Evolutionary conservation across 352 stramenopile species (phyloP), one percentile per base, ranked within the genome.

Genomic region (Phytophthora multivora): DNA sequence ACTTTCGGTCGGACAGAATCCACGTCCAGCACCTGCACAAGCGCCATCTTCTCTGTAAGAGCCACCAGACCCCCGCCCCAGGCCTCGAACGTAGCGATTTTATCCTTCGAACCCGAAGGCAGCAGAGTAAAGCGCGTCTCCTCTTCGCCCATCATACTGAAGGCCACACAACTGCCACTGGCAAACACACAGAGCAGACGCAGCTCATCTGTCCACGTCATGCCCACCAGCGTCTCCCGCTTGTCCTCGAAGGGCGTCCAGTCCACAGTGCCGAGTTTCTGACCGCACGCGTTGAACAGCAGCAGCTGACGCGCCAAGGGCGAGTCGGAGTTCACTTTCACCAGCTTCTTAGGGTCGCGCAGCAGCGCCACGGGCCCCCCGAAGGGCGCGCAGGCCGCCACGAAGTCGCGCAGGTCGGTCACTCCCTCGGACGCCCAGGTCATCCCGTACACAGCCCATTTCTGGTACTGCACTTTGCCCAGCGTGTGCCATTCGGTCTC

Each of bases 401-500:
- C 38, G 59, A 75, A 92, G 74, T 91, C 83, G 50, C 82, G 81
- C 25, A 95, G 62, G 46, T 93, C 84, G 10, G 30, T 63, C 9
- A 93, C 63, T 13, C 80, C 79, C 13, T 80, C 53, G 2, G 55
- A 43, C 47, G 80, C 72, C 82, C 80, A 90, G 26, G 70, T 71
- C 59, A 88, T 82, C 39, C 86, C 77, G 71, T 91, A 93, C 43
- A 82, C 66, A 12, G 78, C 66, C 82, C 84, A 92, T 69, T 90
- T 92, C 76, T 93, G 82, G 74, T 95, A 95, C 79, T 92, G 86
- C 28, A 91, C 84, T 66, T 91, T 90, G 58, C 86, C 84, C 33
- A 95, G 72, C 53, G 84, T 91, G 59, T 95, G 83, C 86, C 83
- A 92, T 63, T 95, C 83, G 58, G 74, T 83, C 73, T 90, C 80